Evolutionary conservation across 306 rosid species (phyloP).

Genomic region (Vigna trinervia): DNA sequence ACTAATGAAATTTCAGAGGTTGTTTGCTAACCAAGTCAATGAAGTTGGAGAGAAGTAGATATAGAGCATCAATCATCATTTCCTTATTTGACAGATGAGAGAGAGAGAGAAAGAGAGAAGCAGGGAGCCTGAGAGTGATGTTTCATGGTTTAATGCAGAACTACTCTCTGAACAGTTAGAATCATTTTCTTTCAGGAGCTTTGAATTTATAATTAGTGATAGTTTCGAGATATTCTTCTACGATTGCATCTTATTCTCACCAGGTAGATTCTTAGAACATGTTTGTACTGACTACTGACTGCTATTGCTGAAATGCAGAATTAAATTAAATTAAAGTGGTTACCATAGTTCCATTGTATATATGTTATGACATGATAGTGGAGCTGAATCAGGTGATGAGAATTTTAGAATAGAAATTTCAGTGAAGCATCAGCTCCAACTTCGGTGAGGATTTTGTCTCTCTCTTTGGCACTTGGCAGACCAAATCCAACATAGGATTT

Average conservation of each 20-base stretch:
- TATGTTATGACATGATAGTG: conserved; percentile 6
- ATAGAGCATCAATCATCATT: conserved; percentile 35
- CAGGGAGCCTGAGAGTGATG: conserved; percentile 55
- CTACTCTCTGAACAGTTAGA: conserved; percentile 62
- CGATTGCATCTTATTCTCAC: conserved; percentile 54
- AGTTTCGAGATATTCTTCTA: conserved; percentile 77
- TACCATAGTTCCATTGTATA: conserved; percentile 15
- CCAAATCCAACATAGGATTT: conserved; percentile 81
- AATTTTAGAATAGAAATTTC: conserved; percentile 55
- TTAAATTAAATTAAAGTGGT: conserved; percentile 33
- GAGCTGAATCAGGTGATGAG: conserved; percentile 35
- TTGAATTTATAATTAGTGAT: conserved; percentile 50
- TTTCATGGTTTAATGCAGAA: conserved; percentile 69
- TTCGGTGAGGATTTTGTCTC: conserved; percentile 61
- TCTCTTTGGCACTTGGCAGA: conserved; percentile 47
- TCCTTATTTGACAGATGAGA: conserved; percentile 45
- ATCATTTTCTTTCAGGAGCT: conserved; percentile 47
- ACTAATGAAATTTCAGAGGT: conserved; percentile 55
- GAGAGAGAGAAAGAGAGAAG: conserved; percentile 33
- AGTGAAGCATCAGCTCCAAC: conserved; percentile 67
- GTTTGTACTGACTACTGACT: conserved; percentile 21
- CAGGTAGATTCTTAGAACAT: conserved; percentile 57
- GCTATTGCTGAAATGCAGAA: conserved; percentile 29
- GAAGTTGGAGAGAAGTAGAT: conserved; percentile 50
- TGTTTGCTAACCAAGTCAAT: conserved; percentile 52